phyloP scores from a whole-genome alignment of 306 rosid genomes.

The Inga oerstediana region DNA sequence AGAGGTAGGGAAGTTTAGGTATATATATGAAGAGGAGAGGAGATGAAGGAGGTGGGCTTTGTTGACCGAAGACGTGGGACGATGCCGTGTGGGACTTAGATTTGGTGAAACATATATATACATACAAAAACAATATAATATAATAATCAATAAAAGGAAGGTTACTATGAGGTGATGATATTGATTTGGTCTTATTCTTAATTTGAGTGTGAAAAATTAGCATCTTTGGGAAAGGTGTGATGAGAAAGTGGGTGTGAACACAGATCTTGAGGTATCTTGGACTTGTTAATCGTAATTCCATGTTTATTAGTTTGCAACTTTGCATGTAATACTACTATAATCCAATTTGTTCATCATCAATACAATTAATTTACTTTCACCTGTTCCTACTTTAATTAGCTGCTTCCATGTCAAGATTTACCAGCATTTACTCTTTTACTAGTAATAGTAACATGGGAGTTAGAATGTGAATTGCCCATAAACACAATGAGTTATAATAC shows the following conservation, averaged over 20 bases:
- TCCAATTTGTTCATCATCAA: not conserved
- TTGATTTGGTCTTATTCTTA: slow-evolving; percentile 21
- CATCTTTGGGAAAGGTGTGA: slow-evolving; percentile 26
- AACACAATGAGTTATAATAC: too few relatives aligned
- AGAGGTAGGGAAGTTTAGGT: slow-evolving; percentile 34
- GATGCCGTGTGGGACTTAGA: slow-evolving; percentile 43
- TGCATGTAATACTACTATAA: not conserved
- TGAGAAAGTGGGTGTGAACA: slow-evolving; percentile 47
- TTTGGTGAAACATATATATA: not conserved
- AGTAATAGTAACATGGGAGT: not conserved
- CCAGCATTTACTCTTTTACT: not conserved
- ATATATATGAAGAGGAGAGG: slow-evolving; percentile 27
- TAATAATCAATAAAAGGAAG: not conserved
- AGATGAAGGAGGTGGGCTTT: slow-evolving; percentile 16
- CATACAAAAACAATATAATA: not conserved
- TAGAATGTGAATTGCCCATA: not conserved
- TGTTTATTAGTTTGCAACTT: not conserved
- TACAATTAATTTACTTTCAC: not conserved
- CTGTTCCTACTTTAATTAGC: not conserved
- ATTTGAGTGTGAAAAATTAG: slow-evolving; percentile 36
- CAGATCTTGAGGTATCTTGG: slow-evolving; percentile 48
- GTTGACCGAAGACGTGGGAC: slow-evolving; percentile 37
- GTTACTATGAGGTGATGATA: not conserved
- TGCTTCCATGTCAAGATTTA: not conserved
- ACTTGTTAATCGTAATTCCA: slow-evolving; percentile 6